These are phyloP conservation scores for Diaporthe sp. DNA, from an alignment of 2,329 filamentous ascomycete genomes.

Conservation along the genomic window DNA sequence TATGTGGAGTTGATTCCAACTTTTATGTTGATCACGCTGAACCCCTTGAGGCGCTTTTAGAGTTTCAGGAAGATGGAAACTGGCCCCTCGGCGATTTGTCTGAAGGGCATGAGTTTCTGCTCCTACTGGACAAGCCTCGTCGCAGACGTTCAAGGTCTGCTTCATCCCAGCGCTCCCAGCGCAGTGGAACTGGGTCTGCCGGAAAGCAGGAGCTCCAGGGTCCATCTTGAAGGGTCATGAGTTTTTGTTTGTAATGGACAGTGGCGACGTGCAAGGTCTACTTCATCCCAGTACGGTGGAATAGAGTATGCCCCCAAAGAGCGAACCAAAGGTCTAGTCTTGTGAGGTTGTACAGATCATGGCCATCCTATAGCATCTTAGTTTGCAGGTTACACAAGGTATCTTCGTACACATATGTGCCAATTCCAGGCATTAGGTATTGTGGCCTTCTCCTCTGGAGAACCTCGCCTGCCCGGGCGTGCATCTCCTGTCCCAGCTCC, in stretches of 20 bases:
- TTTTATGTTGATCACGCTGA: constrained; percentile 4
- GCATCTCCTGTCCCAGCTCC: background rate
- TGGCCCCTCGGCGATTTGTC: background rate
- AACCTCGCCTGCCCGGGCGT: background rate
- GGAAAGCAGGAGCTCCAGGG: background rate
- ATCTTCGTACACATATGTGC: background rate
- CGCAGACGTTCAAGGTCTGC: constrained; percentile 13
- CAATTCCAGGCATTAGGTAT: background rate
- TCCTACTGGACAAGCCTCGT: background rate
- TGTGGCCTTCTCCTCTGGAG: background rate
- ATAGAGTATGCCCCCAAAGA: background rate
- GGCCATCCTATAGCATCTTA: background rate
- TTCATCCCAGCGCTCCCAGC: constrained; percentile 10
- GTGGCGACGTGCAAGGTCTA: background rate
- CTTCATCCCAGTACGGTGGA: background rate
- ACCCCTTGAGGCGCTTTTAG: background rate
- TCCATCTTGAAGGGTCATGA: background rate
- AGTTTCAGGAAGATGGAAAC: background rate
- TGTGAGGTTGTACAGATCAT: background rate
- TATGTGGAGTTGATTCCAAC: background rate
- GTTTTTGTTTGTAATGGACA: background rate
- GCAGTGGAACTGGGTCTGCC: background rate
- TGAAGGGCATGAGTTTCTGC: background rate
- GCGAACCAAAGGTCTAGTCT: background rate
- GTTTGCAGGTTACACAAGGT: background rate